Base-by-base conservation (phyloP, 2,329 filamentous ascomycete species). In the Xylaria polymorpha region DNA sequence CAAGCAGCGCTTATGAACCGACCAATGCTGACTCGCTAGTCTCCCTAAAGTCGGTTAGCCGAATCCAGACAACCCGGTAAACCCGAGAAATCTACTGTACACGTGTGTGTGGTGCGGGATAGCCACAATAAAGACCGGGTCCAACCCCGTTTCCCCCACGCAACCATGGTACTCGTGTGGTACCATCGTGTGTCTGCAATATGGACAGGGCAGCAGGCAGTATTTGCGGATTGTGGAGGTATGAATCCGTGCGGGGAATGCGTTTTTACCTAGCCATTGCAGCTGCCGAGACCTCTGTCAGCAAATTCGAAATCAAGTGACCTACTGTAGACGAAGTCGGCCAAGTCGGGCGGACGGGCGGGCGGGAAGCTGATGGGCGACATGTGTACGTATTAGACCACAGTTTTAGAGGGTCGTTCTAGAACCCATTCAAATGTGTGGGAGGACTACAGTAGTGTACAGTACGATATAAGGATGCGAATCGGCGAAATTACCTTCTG, bases 151-250 rank as follows among this genome's bases (percentile, higher is more conserved):
- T 35, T 8, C 56, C 53, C 56, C 56, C 56, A 59, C 56, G 56
- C 22, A 46, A 22, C 15, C 25, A 20, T 35, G 46, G 25, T 35
- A 15, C 25, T 59, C 18, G 25, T 59, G 56, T 20, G 55, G 56
- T 46, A 32, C 41, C 20, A 59, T 44, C n/a, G 55, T 25, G 55
- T 55, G 51, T 32, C 20, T 43, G 55, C 55, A 57, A 57, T 41
- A 57, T 57, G 55, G 51, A n/a, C 51, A 55, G 51, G 51, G 55
- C 55, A 57, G 55, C 53, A 43, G 53, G 20, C 14, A 41, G 35
- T 41, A 29, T 29, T 29, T 29, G 25, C 25, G 25, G 25, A 14
- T 43, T 43, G 37, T 25, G 35, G 55, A 41, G 37, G 35, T 41
- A 25, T 15, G 55, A 56, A 56, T 18, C 43, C 37, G 55, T 58